Base-by-base conservation (phyloP, 257 asterid genomes). In the Nemophila menziesii region DNA sequence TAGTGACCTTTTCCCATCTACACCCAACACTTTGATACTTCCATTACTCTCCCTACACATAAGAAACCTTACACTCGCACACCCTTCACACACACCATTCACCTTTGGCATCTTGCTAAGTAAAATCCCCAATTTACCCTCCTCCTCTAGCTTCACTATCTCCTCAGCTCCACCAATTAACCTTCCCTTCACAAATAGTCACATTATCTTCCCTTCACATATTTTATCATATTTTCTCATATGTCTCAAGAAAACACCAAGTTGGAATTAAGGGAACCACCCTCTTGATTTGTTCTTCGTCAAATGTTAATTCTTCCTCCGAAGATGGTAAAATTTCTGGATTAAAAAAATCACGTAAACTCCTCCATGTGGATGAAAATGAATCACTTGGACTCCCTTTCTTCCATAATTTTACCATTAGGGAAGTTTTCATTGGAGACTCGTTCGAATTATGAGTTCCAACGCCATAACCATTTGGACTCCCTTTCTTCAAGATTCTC, bases 151-250 rank as follows among this genome's bases (percentile, higher is more conserved):
- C n/a, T n/a, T n/a, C n/a, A n/a, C n/a, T n/a, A n/a, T n/a, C n/a
- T n/a, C n/a, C n/a, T n/a, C n/a, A n/a, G n/a, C n/a, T n/a, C n/a
- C n/a, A n/a, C n/a, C n/a, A n/a, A n/a, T n/a, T n/a, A n/a, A n/a
- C n/a, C n/a, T n/a, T n/a, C n/a, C n/a, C n/a, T n/a, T 60, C 53
- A 84, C 59, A 14, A 89, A 89, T 52, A 93, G 61, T 93, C 94
- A 16, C 80, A 70, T 66, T 84, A 42, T 23, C 94, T 72, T 29
- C 98, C 98, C 27, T 67, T 84, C 10, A 89, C 92, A 39, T 84
- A 89, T 45, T 80, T 84, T 4, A 76, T 8, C 86, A 76, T 44
- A 24, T 68, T 9, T 46, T 48, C 41, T 50, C 62, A 42, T 69
- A 90, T 4, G 48, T 40, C 5, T 69, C 65, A 0, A 85, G 73